A percentile compares a stretch with the other conserved stretches of the same genome.
These are phyloP conservation scores for Exophiala oligosperma DNA, from an alignment of 2,329 filamentous ascomycete species.

Conservation along the genomic window DNA sequence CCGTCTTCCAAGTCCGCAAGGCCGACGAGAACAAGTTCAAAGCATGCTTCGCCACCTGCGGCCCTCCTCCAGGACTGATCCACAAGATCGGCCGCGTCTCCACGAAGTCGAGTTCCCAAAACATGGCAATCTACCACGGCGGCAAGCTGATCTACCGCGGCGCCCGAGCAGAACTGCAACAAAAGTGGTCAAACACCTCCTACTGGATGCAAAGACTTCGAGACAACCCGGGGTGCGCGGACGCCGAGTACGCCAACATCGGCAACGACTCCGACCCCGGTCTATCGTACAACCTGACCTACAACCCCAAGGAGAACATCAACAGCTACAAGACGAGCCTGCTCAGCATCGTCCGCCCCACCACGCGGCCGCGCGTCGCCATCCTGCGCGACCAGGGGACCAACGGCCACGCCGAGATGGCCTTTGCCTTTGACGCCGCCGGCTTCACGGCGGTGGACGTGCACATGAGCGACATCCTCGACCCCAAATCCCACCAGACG, in stretches of 20 bases:
- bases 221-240: constrained; percentile 84
- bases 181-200: constrained; percentile 85
- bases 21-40: constrained; percentile 82
- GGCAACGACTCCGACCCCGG: constrained; percentile 76
- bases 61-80: constrained; percentile 77
- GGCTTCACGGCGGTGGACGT: constrained; percentile 92
- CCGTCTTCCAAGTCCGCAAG: constrained; percentile 91
- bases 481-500: constrained; percentile 18
- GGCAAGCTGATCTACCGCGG: constrained; percentile 68
- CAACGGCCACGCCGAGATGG: constrained; percentile 97
- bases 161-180: constrained; percentile 72
- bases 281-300: constrained; percentile 79
- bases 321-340: constrained; percentile 38
- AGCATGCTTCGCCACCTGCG: constrained; percentile 86
- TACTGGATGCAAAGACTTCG: constrained; percentile 87
- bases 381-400: constrained; percentile 95
- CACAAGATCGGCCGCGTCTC: constrained; percentile 80
- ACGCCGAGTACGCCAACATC: constrained; percentile 77
- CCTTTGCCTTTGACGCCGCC: constrained; percentile 87
- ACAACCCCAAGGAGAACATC: constrained; percentile 70
- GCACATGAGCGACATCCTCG: constrained; percentile 82
- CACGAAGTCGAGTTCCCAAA: constrained; percentile 64
- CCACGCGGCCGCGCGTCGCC: constrained; percentile 72
- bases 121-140: constrained; percentile 72
- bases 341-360: constrained; percentile 61